Base-by-base conservation (phyloP, 1,284 basidiomycete species). In the Cutaneotrichosporon cavernicola region DNA sequence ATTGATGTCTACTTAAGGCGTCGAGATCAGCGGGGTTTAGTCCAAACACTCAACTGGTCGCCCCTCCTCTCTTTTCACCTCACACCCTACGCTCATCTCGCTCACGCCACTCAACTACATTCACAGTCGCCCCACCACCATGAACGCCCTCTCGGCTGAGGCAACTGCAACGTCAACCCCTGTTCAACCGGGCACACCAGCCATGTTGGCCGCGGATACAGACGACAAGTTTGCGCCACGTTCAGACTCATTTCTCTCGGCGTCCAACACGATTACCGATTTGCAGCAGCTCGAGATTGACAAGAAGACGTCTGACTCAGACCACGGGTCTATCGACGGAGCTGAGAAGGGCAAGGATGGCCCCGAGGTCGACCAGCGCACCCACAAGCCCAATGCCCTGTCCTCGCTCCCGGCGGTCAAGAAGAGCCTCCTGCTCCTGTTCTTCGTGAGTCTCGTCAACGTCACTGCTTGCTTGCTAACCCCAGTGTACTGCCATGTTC, bases 381-480 rank as follows among this genome's bases (percentile, higher is more conserved):
- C 18, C 13, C 30, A 38, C n/a, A 51, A 59, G 49, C 47, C 32
- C 36, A 73, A 71, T 38, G 67, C 63, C 0, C 68, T 78, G 16
- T 60, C 74, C 13, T 13, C 13, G 9, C 58, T 78, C 21, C 66
- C 70, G 1, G 16, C 63, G 0, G 61, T 61, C 21, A 61, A 70
- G 47, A 78, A 79, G 67, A 71, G 60, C 57, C 36, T 76, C 32
- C 69, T 79, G 3, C 52, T 76, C 2, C 56, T 76, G 3, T 71
- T 72, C 66, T 79, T 77, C 71, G 71, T 69, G 46, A 66, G 69
- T 64, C 31, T 26, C 46, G 14, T 16, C 30, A 51, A 30, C 38
- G 34, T 11, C 16, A 3, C 47, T 13, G 34, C 34, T 36, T 36
- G 26, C n/a, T 6, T 10, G 18, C 34, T 51, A 9, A 26, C n/a